Evolutionary conservation across 345 rosid species (phyloP).

Genomic region (Eucalyptus sp.): DNA sequence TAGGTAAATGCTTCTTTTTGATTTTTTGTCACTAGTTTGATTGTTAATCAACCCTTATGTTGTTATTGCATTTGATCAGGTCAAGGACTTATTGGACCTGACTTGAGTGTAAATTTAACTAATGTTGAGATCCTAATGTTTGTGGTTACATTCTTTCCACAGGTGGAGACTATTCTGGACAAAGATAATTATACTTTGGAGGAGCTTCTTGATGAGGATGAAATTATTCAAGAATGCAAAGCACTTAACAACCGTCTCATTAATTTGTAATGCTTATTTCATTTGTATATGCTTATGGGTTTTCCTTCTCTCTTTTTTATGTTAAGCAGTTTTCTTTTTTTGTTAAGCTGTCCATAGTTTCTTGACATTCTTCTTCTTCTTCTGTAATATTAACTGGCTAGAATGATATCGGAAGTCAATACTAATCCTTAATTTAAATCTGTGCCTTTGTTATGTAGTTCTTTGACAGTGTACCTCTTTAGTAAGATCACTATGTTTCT

Average conservation of each 20-base stretch:
- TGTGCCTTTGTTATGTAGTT: background rate
- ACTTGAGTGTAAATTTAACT: background rate
- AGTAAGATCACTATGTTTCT: background rate
- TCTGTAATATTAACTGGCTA: background rate
- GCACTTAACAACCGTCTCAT: conserved; percentile 78
- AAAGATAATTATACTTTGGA: conserved; percentile 75
- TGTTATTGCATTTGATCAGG: background rate
- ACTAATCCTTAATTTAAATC: background rate
- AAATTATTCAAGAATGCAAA: conserved; percentile 97
- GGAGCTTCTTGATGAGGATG: conserved; percentile 97
- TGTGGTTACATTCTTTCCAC: conserved; percentile 1
- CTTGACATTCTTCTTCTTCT: background rate
- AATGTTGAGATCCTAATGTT: background rate
- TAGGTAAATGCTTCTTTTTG: background rate
- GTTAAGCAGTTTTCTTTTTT: background rate
- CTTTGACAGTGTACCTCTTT: background rate
- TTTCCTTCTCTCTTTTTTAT: background rate
- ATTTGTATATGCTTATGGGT: background rate
- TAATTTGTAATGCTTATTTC: conserved; percentile 47
- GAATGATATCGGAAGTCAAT: background rate
- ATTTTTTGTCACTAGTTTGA: background rate
- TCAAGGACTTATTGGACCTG: background rate
- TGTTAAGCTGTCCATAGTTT: background rate
- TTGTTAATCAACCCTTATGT: background rate
- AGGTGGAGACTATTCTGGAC: conserved; percentile 94